Conservation (phyloP, 2,329 filamentous ascomycete genomes). For the Fusarium virguliforme region DNA sequence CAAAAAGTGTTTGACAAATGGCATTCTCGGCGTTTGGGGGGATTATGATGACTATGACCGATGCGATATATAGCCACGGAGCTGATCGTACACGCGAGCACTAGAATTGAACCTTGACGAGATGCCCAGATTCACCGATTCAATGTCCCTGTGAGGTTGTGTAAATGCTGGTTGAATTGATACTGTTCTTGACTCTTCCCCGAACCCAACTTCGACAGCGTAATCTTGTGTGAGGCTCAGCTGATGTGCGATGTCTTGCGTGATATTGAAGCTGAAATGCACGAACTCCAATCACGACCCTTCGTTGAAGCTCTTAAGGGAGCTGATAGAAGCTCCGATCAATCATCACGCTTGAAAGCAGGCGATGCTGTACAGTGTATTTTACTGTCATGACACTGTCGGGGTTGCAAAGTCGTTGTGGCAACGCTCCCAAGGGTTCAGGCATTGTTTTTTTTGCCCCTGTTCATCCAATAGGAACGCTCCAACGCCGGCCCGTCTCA, state of each 20-base stretch:
- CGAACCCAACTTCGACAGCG: too few species aligned
- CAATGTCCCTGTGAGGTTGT: slow-evolving; percentile 21
- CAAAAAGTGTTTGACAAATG: slow-evolving; percentile 50
- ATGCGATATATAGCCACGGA: slow-evolving; percentile 54
- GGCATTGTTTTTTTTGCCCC: slow-evolving; percentile 33
- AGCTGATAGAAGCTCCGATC: too few species aligned
- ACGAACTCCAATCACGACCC: too few species aligned
- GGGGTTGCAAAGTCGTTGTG: slow-evolving; percentile 36
- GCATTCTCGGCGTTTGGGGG: slow-evolving; percentile 59
- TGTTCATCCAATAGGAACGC: slow-evolving; percentile 25
- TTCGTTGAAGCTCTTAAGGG: too few species aligned
- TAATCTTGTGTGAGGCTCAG: too few species aligned
- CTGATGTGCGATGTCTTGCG: too few species aligned
- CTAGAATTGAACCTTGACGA: slow-evolving; percentile 56
- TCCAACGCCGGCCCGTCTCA: slow-evolving; percentile 8
- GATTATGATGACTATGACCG: slow-evolving; percentile 57
- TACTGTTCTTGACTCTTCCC: too few species aligned
- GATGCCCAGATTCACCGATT: slow-evolving; percentile 48
- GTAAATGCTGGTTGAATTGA: not conserved
- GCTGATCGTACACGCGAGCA: slow-evolving; percentile 55
- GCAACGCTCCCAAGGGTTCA: slow-evolving; percentile 21
- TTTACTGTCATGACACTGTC: not conserved
- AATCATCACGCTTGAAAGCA: too few species aligned
- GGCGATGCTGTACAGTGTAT: too few species aligned
- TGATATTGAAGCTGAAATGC: too few species aligned